A percentile compares a stretch with the other conserved stretches of the same genome.
Conservation (phyloP, 257 asterid species). For the Nicotiana undulata region DNA sequence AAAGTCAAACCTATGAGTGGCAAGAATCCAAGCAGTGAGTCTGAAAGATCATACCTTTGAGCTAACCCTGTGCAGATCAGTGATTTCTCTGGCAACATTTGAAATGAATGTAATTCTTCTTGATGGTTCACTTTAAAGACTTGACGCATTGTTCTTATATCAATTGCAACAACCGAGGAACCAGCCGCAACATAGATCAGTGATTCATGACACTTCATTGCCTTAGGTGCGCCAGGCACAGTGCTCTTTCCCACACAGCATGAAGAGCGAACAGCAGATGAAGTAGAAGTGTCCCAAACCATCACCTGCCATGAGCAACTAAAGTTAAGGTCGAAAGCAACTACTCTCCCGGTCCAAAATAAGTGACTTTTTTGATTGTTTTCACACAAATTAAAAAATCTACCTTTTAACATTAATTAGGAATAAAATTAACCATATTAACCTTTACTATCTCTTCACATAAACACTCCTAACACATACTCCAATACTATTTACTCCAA, state of each 20-base stretch:
- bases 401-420: too few relatives aligned
- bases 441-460: too few relatives aligned
- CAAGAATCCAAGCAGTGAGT: background rate
- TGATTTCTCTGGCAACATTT: slow-evolving; percentile 52
- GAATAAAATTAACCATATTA: too few relatives aligned
- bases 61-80: slow-evolving; percentile 58
- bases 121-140: slow-evolving; percentile 30
- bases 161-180: slow-evolving; percentile 52
- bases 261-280: slow-evolving; percentile 55
- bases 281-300: slow-evolving; percentile 66
- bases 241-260: slow-evolving; percentile 69
- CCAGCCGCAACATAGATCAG: slow-evolving; percentile 64
- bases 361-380: too few relatives aligned
- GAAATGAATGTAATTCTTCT: slow-evolving; percentile 44
- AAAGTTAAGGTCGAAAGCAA: background rate
- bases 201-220: slow-evolving; percentile 68
- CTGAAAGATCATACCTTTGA: slow-evolving; percentile 38
- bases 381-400: too few relatives aligned
- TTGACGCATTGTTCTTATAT: slow-evolving; percentile 62
- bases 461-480: too few relatives aligned
- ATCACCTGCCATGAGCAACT: slow-evolving; percentile 31
- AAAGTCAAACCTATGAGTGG: background rate
- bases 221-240: slow-evolving; percentile 47
- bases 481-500: too few relatives aligned
- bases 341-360: too few relatives aligned